Conservation (phyloP, 148 eudicot genomes). For the Vaccinium corymbosum region DNA sequence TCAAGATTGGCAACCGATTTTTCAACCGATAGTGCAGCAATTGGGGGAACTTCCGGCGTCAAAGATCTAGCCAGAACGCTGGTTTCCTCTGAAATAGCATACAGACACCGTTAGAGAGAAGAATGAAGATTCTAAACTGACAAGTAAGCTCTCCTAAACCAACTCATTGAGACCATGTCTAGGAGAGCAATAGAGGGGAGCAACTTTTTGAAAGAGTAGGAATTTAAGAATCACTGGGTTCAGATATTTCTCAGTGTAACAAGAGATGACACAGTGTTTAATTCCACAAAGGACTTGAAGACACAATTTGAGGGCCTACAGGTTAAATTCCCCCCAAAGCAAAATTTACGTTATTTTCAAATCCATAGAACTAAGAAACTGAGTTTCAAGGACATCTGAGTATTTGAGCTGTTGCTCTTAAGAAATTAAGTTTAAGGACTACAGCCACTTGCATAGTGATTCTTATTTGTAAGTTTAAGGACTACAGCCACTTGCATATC, state of each 20-base stretch:
- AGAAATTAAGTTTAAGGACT: too few relatives aligned
- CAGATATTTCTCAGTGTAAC: not conserved
- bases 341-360: not conserved
- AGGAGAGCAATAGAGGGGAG: not conserved
- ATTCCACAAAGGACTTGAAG: not conserved
- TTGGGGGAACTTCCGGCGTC: constrained; percentile 10
- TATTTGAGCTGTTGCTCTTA: not conserved
- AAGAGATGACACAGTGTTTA: not conserved
- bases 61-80: not conserved
- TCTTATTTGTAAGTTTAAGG: too few relatives aligned
- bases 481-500: not conserved
- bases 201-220: not conserved
- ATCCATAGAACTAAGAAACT: not conserved
- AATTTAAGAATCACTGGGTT: not conserved
- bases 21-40: constrained; percentile 3
- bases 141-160: constrained; percentile 3
- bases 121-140: not conserved
- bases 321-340: not conserved
- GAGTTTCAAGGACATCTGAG: not conserved
- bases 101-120: not conserved
- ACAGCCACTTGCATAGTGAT: not conserved
- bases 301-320: not conserved
- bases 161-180: not conserved
- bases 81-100: constrained; percentile 16
- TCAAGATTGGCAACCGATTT: not conserved